A percentile compares a stretch with the other conserved stretches of the same genome.
phyloP scores from a whole-genome alignment of 1,284 basidiomycete species.

The Irpex lacteus region DNA sequence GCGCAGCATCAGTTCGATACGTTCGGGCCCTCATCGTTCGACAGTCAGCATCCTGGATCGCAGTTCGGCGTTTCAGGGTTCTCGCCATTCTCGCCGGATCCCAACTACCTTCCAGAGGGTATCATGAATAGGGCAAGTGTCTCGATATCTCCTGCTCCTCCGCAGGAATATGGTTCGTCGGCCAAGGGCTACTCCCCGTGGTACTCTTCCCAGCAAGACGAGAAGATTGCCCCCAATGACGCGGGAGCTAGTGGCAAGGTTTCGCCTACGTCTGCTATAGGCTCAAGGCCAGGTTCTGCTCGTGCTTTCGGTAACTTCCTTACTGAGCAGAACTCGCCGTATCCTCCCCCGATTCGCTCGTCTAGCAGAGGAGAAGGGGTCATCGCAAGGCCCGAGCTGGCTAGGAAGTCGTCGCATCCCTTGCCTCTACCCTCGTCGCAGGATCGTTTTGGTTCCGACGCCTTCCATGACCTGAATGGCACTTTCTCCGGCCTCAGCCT shows the following conservation, averaged over 20 bases:
- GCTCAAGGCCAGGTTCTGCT: conserved; percentile 40
- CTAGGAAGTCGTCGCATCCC: conserved; percentile 26
- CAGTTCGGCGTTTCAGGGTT: conserved; percentile 24
- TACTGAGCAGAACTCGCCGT: conserved; percentile 30
- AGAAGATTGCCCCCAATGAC: conserved; percentile 19
- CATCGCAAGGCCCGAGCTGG: conserved; percentile 35
- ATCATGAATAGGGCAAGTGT: conserved; percentile 20
- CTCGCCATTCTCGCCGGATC: conserved; percentile 41
- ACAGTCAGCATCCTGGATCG: conserved; percentile 14
- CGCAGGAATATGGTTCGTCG: conserved; percentile 31
- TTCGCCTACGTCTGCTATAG: conserved; percentile 39
- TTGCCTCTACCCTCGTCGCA: not conserved
- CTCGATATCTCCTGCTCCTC: conserved; percentile 11
- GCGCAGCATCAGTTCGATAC: conserved; percentile 20
- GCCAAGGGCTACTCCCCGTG: conserved; percentile 45
- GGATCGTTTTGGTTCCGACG: conserved; percentile 32
- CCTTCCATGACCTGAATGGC: conserved; percentile 68
- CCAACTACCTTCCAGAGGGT: conserved; percentile 30
- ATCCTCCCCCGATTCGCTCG: conserved; percentile 34
- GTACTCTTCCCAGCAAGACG: conserved; percentile 34
- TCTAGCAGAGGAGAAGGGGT: conserved; percentile 44
- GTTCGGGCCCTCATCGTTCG: conserved; percentile 19
- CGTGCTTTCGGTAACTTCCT: conserved; percentile 42
- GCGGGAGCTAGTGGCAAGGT: conserved; percentile 32
- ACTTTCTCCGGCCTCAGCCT: conserved; percentile 73